Evolutionary conservation across 202 grass and related monocot species (phyloP), one percentile per base, ranked within the genome.

Genomic region (Eragrostis tef): DNA sequence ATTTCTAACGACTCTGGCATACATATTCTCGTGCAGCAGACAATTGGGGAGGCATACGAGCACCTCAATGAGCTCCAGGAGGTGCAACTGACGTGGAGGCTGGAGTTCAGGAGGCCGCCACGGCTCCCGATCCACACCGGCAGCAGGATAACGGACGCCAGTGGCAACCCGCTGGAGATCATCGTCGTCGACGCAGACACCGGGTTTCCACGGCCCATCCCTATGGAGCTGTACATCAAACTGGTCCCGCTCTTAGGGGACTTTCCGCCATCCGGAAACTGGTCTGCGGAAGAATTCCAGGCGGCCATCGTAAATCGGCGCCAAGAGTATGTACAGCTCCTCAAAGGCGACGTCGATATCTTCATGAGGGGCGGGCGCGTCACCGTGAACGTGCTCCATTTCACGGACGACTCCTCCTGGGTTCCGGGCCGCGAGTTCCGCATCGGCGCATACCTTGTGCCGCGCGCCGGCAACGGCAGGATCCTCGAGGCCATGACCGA

Each of bases 341-440:
- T 98, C 44, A 91, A 87, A 0, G 96, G 92, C 39, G 88, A 91
- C 0, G 88, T 91, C 7, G 60, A 21, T 20, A 57, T 93, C 26
- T 75, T 80, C 74, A 57, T 94, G 82, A 65, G 90, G 0, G 85
- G 88, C 20, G 92, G 90, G 0, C 53, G 43, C 21, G 90, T 49
- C 74, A 50, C 29, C 21, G 85, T 95, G 1, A 25, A 25, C 16
- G 88, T 90, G 2, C 90, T 98, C 45, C 89, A 88, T 24, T 98
- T 98, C 73, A 98, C 92, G 0, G 95, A 98, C 31, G 93, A 98
- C 61, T 93, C 92, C 2, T 93, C 92, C 3, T 98, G 95, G 95
- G 80, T 93, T 1, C 70, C 88, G 0, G 85, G 95, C 44, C 6
- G 44, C 44, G 11, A 9, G 7, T 46, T 46, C 45, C 45, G 45